These are phyloP conservation scores for Hymenoscyphus fraxineus DNA, from an alignment of 2,329 filamentous ascomycete species.

Conservation along the genomic window DNA sequence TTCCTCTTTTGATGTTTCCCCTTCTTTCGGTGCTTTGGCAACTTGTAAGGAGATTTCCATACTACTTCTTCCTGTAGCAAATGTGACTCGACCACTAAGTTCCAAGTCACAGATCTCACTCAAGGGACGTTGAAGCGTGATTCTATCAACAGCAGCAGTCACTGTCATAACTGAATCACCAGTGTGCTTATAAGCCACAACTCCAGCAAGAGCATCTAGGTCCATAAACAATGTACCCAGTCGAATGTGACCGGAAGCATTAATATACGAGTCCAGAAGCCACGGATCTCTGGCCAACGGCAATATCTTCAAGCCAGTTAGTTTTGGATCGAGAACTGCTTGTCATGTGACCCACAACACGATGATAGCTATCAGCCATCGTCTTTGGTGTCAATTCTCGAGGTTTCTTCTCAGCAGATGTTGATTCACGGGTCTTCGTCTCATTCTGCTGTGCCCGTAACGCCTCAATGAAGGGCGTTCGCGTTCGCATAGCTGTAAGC, in stretches of 20 bases:
- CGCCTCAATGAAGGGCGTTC: conserved; percentile 67
- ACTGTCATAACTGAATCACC: conserved; percentile 51
- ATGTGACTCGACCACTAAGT: conserved; percentile 51
- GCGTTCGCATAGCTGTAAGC: conserved; percentile 55
- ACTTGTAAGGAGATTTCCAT: conserved; percentile 70
- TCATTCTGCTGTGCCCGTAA: conserved; percentile 48
- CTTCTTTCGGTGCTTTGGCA: conserved; percentile 55
- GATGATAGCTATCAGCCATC: conserved; percentile 65
- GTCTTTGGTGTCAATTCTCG: conserved; percentile 55
- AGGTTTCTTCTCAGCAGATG: conserved; percentile 37
- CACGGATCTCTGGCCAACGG: conserved; percentile 65
- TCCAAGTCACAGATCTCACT: conserved; percentile 68
- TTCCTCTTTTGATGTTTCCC: conserved; percentile 49
- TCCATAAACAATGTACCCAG: conserved; percentile 57
- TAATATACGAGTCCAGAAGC: conserved; percentile 67
- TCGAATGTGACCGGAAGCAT: conserved; percentile 63
- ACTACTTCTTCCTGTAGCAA: conserved; percentile 63
- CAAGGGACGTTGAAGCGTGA: conserved; percentile 55
- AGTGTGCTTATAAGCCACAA: conserved; percentile 66
- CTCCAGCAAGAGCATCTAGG: conserved; percentile 64
- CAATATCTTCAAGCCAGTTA: conserved; percentile 45
- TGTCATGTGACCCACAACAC: conserved; percentile 47
- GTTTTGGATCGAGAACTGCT: conserved; percentile 6
- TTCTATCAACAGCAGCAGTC: conserved; percentile 39
- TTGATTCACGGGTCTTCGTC: conserved; percentile 10